Base-by-base conservation (phyloP, 2,329 filamentous ascomycete genomes). In the Colletotrichum plurivorum region DNA sequence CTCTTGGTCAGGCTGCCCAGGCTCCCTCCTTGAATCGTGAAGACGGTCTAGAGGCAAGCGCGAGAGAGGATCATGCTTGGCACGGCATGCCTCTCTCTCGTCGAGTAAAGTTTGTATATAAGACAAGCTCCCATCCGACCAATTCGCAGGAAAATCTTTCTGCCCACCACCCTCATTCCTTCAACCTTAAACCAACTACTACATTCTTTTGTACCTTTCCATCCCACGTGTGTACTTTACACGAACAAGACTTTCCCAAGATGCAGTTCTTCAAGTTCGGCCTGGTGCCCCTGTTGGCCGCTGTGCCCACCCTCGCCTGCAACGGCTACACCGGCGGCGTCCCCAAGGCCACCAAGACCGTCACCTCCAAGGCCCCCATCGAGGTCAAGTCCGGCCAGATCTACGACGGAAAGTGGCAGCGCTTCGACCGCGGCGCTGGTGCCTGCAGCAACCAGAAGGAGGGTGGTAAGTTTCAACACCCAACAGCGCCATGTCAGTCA, bases 401-500 rank as follows among this genome's bases (percentile, higher is more conserved):
- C n/a, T 81, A 75, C 60, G 79, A 80, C 60, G 79, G 76, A 46
- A 73, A 74, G 46, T 79, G 77, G 78, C 74, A 75, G 16, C 77
- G 77, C 67, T 83, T 78, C 63, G 81, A 83, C 69, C 80, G 80
- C 46, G 80, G 81, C 27, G 74, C 75, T 5, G 79, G 78, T 45
- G 77, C 78, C 57, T 86, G 84, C 77, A 78, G 74, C 20, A 80
- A 76, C 18, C 80, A 85, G 71, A 73, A 73, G 10, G 84, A 86
- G 73, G 83, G 83, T 63, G 76, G 77, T 76, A 62, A 69, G 73
- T 71, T 25, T 25, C 22, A 39, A 20, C 20, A 3, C 5, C 8
- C 12, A 3, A 0, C 20, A 15, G 10, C 15, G 1, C 25, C 2
- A n/a, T n/a, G n/a, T 0, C 8, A 0, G n/a, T 18, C 8, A 0